Percentiles rank a stretch among this genome's conserved stretches.
Evolutionary conservation across 257 asterid species (phyloP).

Genomic region (Linderniella brevidens): DNA sequence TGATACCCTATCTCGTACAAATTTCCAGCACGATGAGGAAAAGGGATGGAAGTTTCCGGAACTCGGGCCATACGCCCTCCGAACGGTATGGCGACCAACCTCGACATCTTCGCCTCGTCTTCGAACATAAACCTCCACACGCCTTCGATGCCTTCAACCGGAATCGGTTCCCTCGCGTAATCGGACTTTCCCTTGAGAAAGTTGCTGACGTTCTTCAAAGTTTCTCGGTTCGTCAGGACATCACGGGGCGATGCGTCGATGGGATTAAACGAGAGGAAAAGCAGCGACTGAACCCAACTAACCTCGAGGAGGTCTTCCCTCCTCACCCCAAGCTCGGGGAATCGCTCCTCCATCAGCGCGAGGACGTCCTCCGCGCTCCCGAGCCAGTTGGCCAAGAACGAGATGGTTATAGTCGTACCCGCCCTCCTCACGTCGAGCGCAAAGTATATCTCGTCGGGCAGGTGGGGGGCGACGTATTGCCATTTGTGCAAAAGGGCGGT

Average conservation of each 20-base stretch:
- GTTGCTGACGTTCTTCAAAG: neutral
- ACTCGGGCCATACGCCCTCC: neutral
- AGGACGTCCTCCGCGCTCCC: neutral
- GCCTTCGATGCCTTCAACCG: neutral
- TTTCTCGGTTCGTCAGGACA: neutral
- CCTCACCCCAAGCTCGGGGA: slow-evolving; percentile 4
- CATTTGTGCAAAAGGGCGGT: slow-evolving; percentile 2
- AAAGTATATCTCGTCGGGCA: too few species aligned
- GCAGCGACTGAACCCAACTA: slow-evolving; percentile 7
- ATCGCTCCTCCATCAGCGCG: neutral
- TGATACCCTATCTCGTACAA: neutral
- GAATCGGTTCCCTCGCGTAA: neutral
- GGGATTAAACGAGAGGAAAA: neutral
- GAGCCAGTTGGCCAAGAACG: neutral
- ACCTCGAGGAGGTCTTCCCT: slow-evolving; percentile 6
- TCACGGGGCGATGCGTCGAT: neutral
- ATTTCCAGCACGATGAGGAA: neutral
- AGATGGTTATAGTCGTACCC: neutral
- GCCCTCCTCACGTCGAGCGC: neutral
- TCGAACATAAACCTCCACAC: neutral
- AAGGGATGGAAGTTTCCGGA: neutral
- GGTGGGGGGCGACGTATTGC: slow-evolving; percentile 6
- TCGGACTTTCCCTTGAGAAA: neutral
- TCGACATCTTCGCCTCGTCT: neutral
- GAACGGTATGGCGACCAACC: neutral